Percentiles rank a stretch among this genome's conserved stretches.
Conservation (phyloP, 164 flowering plant species). For the Warburgia ugandensis region DNA sequence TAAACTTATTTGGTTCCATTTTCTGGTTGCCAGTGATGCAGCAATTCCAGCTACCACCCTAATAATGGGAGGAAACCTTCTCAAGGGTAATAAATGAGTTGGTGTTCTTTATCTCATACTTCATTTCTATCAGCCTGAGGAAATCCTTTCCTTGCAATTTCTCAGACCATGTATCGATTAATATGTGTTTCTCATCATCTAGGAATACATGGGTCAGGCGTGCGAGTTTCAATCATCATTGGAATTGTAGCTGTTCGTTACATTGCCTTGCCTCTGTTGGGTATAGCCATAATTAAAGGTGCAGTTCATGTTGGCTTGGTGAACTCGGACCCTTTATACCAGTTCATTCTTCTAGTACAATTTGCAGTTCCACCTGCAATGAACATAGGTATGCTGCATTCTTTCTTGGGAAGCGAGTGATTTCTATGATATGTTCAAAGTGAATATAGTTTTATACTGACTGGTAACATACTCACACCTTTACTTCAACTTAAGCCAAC, state of each 20-base stretch:
- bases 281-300: constrained; percentile 42
- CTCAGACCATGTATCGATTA: background rate
- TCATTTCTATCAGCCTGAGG: background rate
- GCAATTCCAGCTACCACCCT: constrained; percentile 62
- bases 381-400: constrained; percentile 53
- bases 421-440: too few relatives aligned
- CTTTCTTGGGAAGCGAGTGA: too few relatives aligned
- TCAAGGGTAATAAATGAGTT: constrained; percentile 34
- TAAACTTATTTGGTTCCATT: constrained; percentile 3
- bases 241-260: constrained; percentile 49
- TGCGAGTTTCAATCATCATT: constrained; percentile 25
- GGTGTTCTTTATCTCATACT: background rate
- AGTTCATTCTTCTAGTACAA: constrained; percentile 59
- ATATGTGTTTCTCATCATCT: constrained; percentile 1
- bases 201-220: constrained; percentile 43
- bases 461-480: too few relatives aligned
- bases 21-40: constrained; percentile 44
- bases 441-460: too few relatives aligned
- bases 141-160: too few relatives aligned
- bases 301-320: constrained; percentile 42
- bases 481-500: too few relatives aligned
- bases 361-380: constrained; percentile 74
- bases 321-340: constrained; percentile 44
- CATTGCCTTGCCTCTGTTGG: constrained; percentile 43
- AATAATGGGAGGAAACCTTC: constrained; percentile 65